These are phyloP conservation scores for Ananas comosus DNA, from an alignment of 176 grass and related monocot species.

Conservation along the genomic window DNA sequence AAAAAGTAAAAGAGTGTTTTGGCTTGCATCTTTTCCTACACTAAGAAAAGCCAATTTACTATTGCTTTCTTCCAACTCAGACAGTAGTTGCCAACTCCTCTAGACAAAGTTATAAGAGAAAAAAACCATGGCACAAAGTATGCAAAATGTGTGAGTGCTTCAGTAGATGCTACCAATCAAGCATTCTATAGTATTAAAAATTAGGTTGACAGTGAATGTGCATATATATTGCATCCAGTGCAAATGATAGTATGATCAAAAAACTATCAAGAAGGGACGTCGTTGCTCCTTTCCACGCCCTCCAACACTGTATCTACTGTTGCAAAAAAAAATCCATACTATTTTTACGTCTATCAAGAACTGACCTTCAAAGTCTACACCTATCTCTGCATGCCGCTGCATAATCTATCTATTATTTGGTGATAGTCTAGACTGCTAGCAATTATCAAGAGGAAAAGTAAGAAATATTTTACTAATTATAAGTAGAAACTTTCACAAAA, in stretches of 20 bases:
- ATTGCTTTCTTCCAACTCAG: slow-evolving; percentile 73
- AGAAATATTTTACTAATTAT: too few relatives aligned
- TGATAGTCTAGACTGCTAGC: too few relatives aligned
- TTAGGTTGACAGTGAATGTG: not conserved
- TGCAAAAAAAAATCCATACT: too few relatives aligned
- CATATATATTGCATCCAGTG: not conserved
- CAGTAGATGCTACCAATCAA: not conserved
- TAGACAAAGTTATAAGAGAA: slow-evolving; percentile 37
- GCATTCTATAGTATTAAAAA: not conserved
- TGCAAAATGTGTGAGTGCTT: not conserved
- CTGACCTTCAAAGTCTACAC: too few relatives aligned
- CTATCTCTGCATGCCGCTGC: too few relatives aligned
- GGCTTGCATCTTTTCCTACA: slow-evolving; percentile 41
- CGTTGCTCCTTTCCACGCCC: too few relatives aligned
- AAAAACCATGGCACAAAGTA: slow-evolving; percentile 2
- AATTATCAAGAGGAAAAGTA: too few relatives aligned
- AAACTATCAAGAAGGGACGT: not conserved
- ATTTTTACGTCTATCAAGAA: too few relatives aligned
- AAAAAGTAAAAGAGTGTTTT: too few relatives aligned
- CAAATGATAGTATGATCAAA: not conserved
- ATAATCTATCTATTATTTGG: too few relatives aligned
- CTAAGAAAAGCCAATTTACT: slow-evolving; percentile 48
- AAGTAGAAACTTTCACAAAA: too few relatives aligned
- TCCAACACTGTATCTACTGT: too few relatives aligned
- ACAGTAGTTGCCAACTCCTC: slow-evolving; percentile 60